Evolutionary conservation across 768 basidiomycete species (phyloP).

Genomic region (Hygrophoropsis aurantiaca): DNA sequence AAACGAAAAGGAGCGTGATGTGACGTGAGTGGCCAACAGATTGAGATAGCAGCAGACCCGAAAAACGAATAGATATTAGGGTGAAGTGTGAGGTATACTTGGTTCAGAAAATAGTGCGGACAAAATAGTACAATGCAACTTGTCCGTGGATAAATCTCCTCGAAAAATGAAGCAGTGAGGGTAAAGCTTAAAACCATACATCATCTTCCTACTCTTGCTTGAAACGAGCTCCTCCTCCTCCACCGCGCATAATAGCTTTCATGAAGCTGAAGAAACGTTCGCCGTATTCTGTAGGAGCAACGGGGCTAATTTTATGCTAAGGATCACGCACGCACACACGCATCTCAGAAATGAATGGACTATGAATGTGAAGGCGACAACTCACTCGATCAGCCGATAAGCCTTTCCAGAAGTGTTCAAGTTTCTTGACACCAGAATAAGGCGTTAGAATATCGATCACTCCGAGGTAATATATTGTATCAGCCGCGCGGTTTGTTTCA

Average conservation of each 20-base stretch:
- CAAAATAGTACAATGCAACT: slow-evolving; percentile 4
- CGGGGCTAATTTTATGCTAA: slow-evolving; percentile 94
- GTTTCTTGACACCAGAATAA: slow-evolving; percentile 70
- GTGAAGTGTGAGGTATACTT: slow-evolving; percentile 1
- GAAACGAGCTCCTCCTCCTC: slow-evolving; percentile 60
- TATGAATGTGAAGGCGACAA: slow-evolving; percentile 14
- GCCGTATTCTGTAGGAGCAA: slow-evolving; percentile 84
- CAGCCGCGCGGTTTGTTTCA: slow-evolving; percentile 71
- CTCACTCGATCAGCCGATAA: slow-evolving; percentile 82
- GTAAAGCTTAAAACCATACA: not conserved
- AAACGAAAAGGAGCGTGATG: slow-evolving; percentile 4
- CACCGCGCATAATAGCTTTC: slow-evolving; percentile 82
- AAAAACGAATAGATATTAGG: not conserved
- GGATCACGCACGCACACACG: not conserved
- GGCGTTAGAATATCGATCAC: slow-evolving; percentile 97
- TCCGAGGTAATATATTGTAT: slow-evolving; percentile 89
- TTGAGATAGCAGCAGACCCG: not conserved
- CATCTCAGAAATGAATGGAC: not conserved
- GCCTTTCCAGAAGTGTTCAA: slow-evolving; percentile 94
- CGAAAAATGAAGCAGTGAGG: slow-evolving; percentile 1
- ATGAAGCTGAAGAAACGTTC: slow-evolving; percentile 87
- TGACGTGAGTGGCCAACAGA: not conserved
- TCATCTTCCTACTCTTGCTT: slow-evolving; percentile 35
- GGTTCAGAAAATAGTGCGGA: slow-evolving; percentile 6
- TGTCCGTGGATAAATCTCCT: slow-evolving; percentile 6